phyloP scores from a whole-genome alignment of 2,329 filamentous ascomycete genomes.

The Penicillium sp. region DNA sequence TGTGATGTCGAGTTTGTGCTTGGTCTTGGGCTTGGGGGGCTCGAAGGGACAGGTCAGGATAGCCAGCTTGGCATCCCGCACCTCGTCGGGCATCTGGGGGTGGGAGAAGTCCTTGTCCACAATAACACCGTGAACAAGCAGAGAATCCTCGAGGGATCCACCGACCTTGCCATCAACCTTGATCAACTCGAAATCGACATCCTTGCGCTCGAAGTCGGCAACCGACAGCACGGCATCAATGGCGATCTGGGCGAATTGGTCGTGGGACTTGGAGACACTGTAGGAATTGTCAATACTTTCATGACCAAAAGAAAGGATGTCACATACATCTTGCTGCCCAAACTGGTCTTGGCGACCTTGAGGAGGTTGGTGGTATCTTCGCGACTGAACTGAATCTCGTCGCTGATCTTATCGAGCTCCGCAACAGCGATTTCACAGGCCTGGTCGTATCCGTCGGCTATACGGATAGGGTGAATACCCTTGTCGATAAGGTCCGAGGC shows the following conservation, averaged over 20 bases:
- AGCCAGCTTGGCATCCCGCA: constrained; percentile 92
- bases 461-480: constrained; percentile 97
- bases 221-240: constrained; percentile 97
- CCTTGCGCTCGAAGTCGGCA: constrained; percentile 90
- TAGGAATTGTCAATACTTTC: constrained; percentile 18
- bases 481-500: constrained; percentile 98
- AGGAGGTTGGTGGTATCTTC: constrained; percentile 81
- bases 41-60: constrained; percentile 98
- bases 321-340: constrained; percentile 87
- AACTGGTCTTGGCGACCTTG: constrained; percentile 91
- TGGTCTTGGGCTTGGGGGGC: constrained; percentile 98
- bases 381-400: constrained; percentile 81
- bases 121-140: constrained; percentile 96
- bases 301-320: neutral
- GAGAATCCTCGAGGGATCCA: constrained; percentile 85
- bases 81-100: constrained; percentile 96
- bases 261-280: constrained; percentile 91
- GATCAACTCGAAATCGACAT: constrained; percentile 98
- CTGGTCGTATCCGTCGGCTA: constrained; percentile 96
- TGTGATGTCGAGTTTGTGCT: constrained; percentile 98
- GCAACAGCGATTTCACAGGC: constrained; percentile 95
- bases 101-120: constrained; percentile 99
- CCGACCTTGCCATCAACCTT: constrained; percentile 99
- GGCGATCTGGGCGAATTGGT: constrained; percentile 96
- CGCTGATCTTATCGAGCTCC: constrained; percentile 90